Conservation (phyloP, 2,329 filamentous ascomycete genomes). For the Byssothecium circinans region DNA sequence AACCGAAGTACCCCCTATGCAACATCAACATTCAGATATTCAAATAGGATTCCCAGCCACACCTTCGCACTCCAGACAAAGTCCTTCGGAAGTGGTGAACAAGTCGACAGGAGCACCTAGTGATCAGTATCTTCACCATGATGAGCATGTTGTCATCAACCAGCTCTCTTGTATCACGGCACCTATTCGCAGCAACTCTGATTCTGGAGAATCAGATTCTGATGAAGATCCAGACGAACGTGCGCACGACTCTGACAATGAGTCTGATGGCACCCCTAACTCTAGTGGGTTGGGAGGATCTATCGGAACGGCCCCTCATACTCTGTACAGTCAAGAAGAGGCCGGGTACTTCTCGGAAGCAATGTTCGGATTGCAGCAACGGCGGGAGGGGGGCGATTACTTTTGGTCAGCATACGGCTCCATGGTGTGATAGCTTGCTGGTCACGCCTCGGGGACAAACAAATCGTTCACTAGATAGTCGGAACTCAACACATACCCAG, state of each 20-base stretch:
- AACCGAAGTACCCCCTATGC: background rate
- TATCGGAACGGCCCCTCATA: background rate
- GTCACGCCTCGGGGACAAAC: background rate
- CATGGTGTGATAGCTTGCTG: constrained; percentile 2
- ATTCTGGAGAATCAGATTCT: background rate
- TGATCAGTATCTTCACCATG: background rate
- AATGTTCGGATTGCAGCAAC: constrained; percentile 3
- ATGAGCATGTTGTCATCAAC: background rate
- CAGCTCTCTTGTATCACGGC: constrained; percentile 16
- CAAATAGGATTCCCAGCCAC: background rate
- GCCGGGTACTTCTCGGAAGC: constrained; percentile 7
- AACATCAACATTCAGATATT: background rate
- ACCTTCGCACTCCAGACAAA: background rate
- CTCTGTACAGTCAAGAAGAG: background rate
- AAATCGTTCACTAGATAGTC: background rate
- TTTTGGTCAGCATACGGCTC: constrained; percentile 12
- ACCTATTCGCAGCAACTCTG: constrained; percentile 5
- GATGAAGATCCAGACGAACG: constrained; percentile 2
- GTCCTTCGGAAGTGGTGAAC: background rate
- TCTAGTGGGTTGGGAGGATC: background rate
- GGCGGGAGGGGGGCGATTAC: background rate
- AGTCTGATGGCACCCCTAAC: background rate
- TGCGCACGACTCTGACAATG: background rate
- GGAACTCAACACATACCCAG: no score
- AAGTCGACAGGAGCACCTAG: background rate